Conservation (phyloP, 148 eudicot species). For the Dianthus caryophyllus region DNA sequence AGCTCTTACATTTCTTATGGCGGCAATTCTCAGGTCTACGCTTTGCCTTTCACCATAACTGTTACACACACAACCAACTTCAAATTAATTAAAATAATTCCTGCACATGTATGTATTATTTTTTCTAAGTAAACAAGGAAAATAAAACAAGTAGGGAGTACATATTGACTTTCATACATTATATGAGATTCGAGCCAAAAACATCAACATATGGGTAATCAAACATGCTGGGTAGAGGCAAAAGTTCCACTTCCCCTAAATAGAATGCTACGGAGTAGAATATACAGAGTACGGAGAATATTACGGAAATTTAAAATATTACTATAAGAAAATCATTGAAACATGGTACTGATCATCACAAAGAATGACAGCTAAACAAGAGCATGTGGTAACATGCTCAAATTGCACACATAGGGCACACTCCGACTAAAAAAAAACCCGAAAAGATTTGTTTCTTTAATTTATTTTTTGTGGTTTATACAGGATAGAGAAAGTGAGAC, state of each 20-base stretch:
- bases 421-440: background rate
- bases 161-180: constrained; percentile 3
- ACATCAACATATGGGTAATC: constrained; percentile 10
- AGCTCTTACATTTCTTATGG: constrained; percentile 98
- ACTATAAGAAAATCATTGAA: background rate
- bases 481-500: constrained; percentile 86
- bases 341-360: constrained; percentile 6
- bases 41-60: constrained; percentile 16
- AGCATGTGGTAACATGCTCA: constrained; percentile 17
- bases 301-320: too few species aligned
- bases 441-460: background rate
- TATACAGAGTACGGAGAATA: background rate
- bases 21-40: constrained; percentile 65
- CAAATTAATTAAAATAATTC: constrained; percentile 1
- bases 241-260: constrained; percentile 6
- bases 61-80: constrained; percentile 2
- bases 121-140: background rate
- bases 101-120: constrained; percentile 12
- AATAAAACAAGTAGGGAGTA: background rate
- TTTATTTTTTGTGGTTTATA: constrained; percentile 18
- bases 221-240: constrained; percentile 6
- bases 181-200: constrained; percentile 2
- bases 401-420: background rate
- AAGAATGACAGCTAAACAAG: background rate
- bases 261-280: background rate